Evolutionary conservation across 2,329 filamentous ascomycete species (phyloP), one percentile per base, ranked within the genome.

Genomic region (Colletotrichum endophyticum): DNA sequence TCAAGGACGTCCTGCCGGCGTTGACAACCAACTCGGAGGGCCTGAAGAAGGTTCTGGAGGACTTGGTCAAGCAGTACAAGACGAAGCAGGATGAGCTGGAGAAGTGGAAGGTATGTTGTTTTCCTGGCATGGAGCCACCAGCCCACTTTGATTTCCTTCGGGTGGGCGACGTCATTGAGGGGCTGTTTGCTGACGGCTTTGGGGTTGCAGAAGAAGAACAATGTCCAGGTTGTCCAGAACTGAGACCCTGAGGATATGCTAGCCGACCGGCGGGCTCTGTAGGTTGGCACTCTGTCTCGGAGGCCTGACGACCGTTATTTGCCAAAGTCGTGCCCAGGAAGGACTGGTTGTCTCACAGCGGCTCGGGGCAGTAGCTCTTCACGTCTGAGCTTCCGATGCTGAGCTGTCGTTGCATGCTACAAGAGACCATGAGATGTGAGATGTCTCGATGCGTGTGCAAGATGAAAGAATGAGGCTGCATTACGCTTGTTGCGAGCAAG

Each of bases 1-100:
- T 99, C 80, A 91, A 95, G 85, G 97, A 99, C 85, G 95, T 99
- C 15, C 90, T 98, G 72, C 97, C 97, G 8, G 95, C 95, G 30
- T 89, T 99, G 77, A 94, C 95, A 87, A 99, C 96, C 25, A 99
- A 99, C 84, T 95, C 95, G 30, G 96, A 99, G 78, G 96, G 97
- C 3, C 84, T 99, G 83, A 97, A 94, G 87, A 98, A 98, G 87
- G 96, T 99, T 34, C 89, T 99, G 72, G 96, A 98, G 78, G 96
- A 98, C 84, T 88, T 99, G 78, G 91, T 99, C 80, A 98, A 98
- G 90, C 95, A 98, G 87, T 99, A 99, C 90, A 98, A 98, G 89
- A 88, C 89, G 36, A 98, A 98, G 87, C 96, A 99, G 85, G 93
- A 95, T 57, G 97, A 99, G 83, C 92, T 99, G 89, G 96, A 99